Base-by-base conservation (phyloP, 1,284 basidiomycete genomes). In the Sporisorium graminicola region DNA sequence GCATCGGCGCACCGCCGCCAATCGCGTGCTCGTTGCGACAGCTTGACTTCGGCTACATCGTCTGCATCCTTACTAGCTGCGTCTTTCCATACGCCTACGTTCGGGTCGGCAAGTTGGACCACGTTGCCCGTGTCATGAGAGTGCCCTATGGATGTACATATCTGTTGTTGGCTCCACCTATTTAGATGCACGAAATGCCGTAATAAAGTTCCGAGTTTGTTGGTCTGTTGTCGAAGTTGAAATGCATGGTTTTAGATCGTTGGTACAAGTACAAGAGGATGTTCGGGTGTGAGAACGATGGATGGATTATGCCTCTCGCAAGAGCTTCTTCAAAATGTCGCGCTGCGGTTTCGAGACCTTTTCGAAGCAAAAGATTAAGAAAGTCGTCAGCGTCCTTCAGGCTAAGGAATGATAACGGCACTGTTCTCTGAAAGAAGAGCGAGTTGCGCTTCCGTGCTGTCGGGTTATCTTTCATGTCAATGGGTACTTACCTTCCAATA, bases 401-500 rank as follows among this genome's bases (percentile, higher is more conserved):
- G 47, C 47, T n/a, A 4, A 40, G 2, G 27, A n/a, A 47, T 7
- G 5, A 27, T 47, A 16, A 14, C 44, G n/a, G n/a, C n/a, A n/a
- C n/a, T n/a, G n/a, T n/a, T n/a, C n/a, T n/a, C 12, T 47, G 44
- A 16, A 18, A 18, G 24, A 24, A 47, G 22, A 16, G 13, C 24
- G 7, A 47, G 44, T 14, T 47, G 24, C 44, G 8, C 8, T 35
- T 13, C 35, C 35, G 7, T 35, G 26, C 26, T 27, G 20, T n/a
- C n/a, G n/a, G n/a, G n/a, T n/a, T n/a, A n/a, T n/a, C n/a, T n/a
- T n/a, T n/a, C n/a, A n/a, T n/a, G 14, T 49, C 26, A 8, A 40
- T 29, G 5, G 26, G 27, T 1, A 63, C 78, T 65, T 58, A 77
- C 78, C 65, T 79, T 79, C 78, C 78, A 79, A 49, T 74, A 79